Conservation (phyloP, 2,329 filamentous ascomycete genomes). For the Ophiostoma sp. region DNA sequence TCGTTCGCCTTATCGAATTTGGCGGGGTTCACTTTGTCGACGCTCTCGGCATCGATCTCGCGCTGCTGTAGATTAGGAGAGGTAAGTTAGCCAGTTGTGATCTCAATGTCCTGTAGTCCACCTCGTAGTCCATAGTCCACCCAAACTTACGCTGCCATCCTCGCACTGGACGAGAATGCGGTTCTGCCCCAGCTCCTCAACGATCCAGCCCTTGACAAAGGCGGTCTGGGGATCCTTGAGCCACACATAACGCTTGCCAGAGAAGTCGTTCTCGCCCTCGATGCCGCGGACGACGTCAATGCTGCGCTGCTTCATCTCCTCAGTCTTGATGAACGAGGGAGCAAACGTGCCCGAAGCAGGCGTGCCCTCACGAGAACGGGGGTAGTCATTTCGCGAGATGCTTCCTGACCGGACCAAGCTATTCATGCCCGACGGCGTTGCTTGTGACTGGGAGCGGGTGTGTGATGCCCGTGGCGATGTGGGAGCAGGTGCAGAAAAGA, state of each 20-base stretch:
- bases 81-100: slow-evolving; percentile 28
- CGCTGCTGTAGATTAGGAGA: slow-evolving; percentile 62
- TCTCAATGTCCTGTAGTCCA: not conserved
- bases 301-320: slow-evolving; percentile 61
- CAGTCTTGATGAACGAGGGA: slow-evolving; percentile 90
- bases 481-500: slow-evolving; percentile 60
- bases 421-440: not conserved
- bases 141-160: slow-evolving; percentile 71
- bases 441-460: slow-evolving; percentile 40
- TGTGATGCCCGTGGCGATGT: slow-evolving; percentile 53
- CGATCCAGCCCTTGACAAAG: slow-evolving; percentile 89
- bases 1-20: slow-evolving; percentile 99
- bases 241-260: slow-evolving; percentile 98
- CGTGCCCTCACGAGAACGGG: slow-evolving; percentile 65
- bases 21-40: slow-evolving; percentile 98
- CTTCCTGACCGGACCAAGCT: slow-evolving; percentile 28
- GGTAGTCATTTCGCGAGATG: slow-evolving; percentile 45
- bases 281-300: slow-evolving; percentile 67
- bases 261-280: slow-evolving; percentile 98
- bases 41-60: slow-evolving; percentile 79
- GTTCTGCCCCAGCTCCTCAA: slow-evolving; percentile 72
- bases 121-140: not conserved
- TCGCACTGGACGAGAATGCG: slow-evolving; percentile 86
- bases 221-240: slow-evolving; percentile 81
- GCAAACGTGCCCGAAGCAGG: slow-evolving; percentile 82